Percentiles rank a stretch among this genome's conserved stretches.
Evolutionary conservation across 2,329 filamentous ascomycete genomes (phyloP).

Genomic region (Chaetomiaceae sp.): DNA sequence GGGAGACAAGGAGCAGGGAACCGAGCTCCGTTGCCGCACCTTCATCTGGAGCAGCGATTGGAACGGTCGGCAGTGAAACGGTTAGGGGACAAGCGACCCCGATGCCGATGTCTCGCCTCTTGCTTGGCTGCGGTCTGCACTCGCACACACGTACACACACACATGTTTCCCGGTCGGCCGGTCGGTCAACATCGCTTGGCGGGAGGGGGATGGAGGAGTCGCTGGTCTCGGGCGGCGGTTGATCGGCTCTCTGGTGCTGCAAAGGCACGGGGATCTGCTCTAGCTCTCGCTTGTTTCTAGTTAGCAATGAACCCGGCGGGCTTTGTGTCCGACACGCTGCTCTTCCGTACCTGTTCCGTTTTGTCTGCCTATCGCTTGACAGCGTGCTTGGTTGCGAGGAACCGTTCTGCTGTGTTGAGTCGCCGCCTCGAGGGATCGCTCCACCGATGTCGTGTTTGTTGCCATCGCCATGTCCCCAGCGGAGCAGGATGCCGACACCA

Average conservation of each 20-base stretch:
- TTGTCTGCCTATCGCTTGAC: background rate
- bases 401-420: background rate
- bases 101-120: too few relatives aligned
- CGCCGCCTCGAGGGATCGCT: background rate
- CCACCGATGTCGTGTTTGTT: background rate
- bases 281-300: too few relatives aligned
- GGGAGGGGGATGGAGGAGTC: background rate
- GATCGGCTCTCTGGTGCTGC: background rate
- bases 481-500: too few relatives aligned
- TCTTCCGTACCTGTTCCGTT: background rate
- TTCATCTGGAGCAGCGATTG: conserved; percentile 70
- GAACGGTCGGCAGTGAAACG: conserved; percentile 32
- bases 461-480: too few relatives aligned
- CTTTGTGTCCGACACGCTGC: background rate
- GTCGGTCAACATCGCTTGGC: background rate
- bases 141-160: background rate
- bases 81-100: background rate
- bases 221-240: background rate
- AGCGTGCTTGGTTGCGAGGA: background rate
- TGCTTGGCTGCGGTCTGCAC: background rate
- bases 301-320: background rate
- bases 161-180: too few relatives aligned
- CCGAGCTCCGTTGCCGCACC: conserved; percentile 81
- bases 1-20: conserved; percentile 77
- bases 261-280: background rate